These are phyloP conservation scores for Amylostereum areolatum DNA, from an alignment of 1,284 basidiomycete species.

Conservation along the genomic window DNA sequence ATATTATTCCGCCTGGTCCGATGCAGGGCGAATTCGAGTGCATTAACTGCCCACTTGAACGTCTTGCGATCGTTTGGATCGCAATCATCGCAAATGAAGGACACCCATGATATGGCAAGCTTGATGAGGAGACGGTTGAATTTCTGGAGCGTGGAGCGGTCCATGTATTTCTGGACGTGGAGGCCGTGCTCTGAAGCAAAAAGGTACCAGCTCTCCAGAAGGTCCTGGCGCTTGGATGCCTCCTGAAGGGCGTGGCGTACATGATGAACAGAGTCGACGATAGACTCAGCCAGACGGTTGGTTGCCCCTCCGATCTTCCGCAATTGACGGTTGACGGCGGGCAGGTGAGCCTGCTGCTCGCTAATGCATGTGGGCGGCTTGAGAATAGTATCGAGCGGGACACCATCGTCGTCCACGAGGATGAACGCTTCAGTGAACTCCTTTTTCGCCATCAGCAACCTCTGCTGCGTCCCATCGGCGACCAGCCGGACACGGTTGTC, in stretches of 20 bases:
- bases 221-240: constrained; percentile 71
- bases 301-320: constrained; percentile 88
- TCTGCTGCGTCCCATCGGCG: constrained; percentile 80
- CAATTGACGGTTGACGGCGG: constrained; percentile 84
- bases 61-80: constrained; percentile 95
- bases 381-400: constrained; percentile 36
- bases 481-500: constrained; percentile 83
- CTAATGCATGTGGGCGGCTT: constrained; percentile 57
- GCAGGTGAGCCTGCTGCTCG: constrained; percentile 90
- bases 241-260: constrained; percentile 67
- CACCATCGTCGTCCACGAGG: constrained; percentile 54
- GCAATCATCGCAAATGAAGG: constrained; percentile 98
- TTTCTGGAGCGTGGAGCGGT: constrained; percentile 60
- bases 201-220: constrained; percentile 93
- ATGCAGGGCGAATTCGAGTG: constrained; percentile 89
- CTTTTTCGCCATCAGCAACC: constrained; percentile 76
- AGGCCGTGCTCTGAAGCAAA: constrained; percentile 96
- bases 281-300: constrained; percentile 87
- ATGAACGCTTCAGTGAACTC: constrained; percentile 69
- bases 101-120: constrained; percentile 94
- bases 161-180: constrained; percentile 85
- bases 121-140: constrained; percentile 83
- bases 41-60: constrained; percentile 97
- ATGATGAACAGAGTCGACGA: constrained; percentile 85
- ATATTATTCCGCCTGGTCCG: constrained; percentile 91